These are phyloP conservation scores for Epichloe hybrida DNA, from an alignment of 2,329 filamentous ascomycete genomes.

Conservation along the genomic window DNA sequence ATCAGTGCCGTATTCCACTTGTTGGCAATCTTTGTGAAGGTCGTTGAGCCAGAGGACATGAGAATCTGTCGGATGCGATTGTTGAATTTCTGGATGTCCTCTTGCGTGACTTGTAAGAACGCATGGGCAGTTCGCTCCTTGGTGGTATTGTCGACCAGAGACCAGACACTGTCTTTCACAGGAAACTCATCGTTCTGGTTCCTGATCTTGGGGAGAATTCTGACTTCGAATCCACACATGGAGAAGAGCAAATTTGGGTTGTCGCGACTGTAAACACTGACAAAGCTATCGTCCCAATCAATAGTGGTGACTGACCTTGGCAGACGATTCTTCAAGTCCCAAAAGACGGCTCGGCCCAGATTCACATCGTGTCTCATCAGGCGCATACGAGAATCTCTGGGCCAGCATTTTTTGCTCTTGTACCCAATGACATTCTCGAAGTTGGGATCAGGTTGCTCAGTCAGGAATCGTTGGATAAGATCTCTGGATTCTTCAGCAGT, in stretches of 20 bases:
- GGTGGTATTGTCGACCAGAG: conserved; percentile 85
- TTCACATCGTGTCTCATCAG: conserved; percentile 99
- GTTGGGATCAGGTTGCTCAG: conserved; percentile 95
- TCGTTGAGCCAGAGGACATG: conserved; percentile 98
- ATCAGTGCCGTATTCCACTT: conserved; percentile 99
- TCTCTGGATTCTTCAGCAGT: conserved; percentile 88
- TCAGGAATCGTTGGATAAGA: conserved; percentile 92
- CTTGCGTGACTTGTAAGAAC: conserved; percentile 93
- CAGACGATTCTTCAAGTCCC: conserved; percentile 94
- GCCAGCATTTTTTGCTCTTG: conserved; percentile 99
- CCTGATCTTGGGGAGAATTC: conserved; percentile 86
- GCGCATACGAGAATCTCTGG: conserved; percentile 91
- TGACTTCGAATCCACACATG: conserved; percentile 96
- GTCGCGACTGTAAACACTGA: conserved; percentile 93
- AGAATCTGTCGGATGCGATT: conserved; percentile 96
- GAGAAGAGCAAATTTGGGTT: conserved; percentile 96
- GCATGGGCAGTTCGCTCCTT: conserved; percentile 96
- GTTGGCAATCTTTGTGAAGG: conserved; percentile 98
- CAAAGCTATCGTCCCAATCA: conserved; percentile 98
- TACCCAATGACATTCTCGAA: conserved; percentile 99
- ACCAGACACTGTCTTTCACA: conserved; percentile 97
- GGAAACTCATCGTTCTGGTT: conserved; percentile 95
- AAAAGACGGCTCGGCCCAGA: conserved; percentile 91
- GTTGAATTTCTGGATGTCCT: conserved; percentile 98
- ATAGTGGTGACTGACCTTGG: conserved; percentile 93